Conservation (phyloP, 345 rosid species). For the Brassica nigra region DNA sequence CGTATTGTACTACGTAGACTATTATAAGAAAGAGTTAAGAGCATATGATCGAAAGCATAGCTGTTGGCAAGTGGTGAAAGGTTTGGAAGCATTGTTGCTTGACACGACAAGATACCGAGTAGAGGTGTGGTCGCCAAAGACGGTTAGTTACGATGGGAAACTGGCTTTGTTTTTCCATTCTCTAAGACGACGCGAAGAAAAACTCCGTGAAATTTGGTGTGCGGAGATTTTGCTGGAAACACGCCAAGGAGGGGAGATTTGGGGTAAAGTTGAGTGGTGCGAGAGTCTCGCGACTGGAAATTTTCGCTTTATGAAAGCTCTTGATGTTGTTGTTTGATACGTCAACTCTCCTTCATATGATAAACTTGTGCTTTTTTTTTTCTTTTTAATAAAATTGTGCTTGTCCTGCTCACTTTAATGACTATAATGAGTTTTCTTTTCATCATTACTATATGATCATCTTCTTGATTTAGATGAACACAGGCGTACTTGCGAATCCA, state of each 20-base stretch:
- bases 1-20: neutral
- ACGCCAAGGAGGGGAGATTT: neutral
- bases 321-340: neutral
- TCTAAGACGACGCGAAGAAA: no score
- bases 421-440: no score
- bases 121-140: no score
- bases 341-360: neutral
- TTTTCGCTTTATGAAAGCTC: neutral
- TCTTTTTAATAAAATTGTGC: neutral
- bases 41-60: neutral
- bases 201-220: neutral
- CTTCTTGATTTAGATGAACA: no score
- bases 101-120: no score
- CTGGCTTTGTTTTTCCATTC: neutral
- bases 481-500: no score
- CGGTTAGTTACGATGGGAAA: neutral
- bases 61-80: neutral
- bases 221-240: neutral
- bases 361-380: neutral
- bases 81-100: neutral
- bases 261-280: neutral
- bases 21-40: neutral
- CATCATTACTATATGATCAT: no score
- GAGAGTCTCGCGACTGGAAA: neutral
- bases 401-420: no score